These are phyloP conservation scores for Cytospora piceicola DNA, from an alignment of 2,329 filamentous ascomycete genomes.

Conservation along the genomic window DNA sequence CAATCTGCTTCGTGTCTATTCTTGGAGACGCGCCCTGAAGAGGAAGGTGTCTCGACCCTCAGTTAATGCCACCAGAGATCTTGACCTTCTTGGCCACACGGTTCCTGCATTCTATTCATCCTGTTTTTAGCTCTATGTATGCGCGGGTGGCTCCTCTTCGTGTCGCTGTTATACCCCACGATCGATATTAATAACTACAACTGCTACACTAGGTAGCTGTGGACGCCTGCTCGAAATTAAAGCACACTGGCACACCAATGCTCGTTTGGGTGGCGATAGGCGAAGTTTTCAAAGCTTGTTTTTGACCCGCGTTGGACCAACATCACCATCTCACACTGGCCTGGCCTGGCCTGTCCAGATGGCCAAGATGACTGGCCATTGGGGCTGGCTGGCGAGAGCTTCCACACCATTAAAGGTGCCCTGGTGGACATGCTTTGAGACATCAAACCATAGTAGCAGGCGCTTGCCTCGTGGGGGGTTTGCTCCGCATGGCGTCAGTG, in stretches of 20 bases:
- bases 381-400: neutral
- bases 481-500: slow-evolving; percentile 14
- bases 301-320: slow-evolving; percentile 4
- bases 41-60: slow-evolving; percentile 5
- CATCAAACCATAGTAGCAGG: neutral
- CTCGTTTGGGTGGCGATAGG: slow-evolving; percentile 16
- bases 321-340: neutral
- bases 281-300: slow-evolving; percentile 22
- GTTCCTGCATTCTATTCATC: slow-evolving; percentile 22
- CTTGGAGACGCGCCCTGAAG: neutral
- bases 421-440: neutral
- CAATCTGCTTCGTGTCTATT: slow-evolving; percentile 17
- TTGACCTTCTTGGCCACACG: slow-evolving; percentile 17
- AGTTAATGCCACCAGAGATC: neutral
- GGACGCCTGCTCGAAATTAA: neutral
- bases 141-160: slow-evolving; percentile 1
- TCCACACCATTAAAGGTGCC: neutral
- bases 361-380: neutral
- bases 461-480: neutral
- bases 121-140: slow-evolving; percentile 1
- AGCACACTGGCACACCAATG: neutral
- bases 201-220: no score
- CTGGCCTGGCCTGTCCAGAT: no score
- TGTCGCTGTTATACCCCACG: neutral
- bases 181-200: neutral